A percentile compares a stretch with the other conserved stretches of the same genome.
Evolutionary conservation across 176 grass and related monocot genomes (phyloP).

Genomic region (Bromus sterilis): DNA sequence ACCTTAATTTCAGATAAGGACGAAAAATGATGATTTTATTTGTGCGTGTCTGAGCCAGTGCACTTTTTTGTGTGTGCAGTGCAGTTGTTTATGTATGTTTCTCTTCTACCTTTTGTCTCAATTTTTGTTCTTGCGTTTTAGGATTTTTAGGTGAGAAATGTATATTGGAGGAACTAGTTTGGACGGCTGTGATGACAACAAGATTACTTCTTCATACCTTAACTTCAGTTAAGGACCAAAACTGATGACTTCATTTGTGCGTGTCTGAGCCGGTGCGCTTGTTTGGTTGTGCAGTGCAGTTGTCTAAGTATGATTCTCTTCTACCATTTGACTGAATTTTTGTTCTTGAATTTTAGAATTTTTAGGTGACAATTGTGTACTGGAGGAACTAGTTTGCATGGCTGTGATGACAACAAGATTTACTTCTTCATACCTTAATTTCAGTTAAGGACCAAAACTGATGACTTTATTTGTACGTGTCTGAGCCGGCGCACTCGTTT

Average conservation of each 20-base stretch:
- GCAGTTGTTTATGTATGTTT: neutral
- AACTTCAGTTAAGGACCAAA: slow-evolving; percentile 20
- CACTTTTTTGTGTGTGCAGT: neutral
- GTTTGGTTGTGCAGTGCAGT: neutral
- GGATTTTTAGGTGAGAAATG: too few relatives aligned
- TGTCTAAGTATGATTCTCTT: neutral
- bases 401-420: slow-evolving; percentile 44
- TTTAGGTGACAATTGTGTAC: too few relatives aligned
- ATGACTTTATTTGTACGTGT: slow-evolving; percentile 72
- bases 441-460: slow-evolving; percentile 22
- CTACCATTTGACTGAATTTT: neutral
- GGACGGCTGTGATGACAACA: neutral
- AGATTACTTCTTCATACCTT: slow-evolving; percentile 28
- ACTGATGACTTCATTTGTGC: slow-evolving; percentile 78
- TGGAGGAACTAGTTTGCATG: neutral
- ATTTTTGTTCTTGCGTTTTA: neutral
- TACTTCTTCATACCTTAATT: slow-evolving; percentile 29
- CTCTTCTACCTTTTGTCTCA: neutral
- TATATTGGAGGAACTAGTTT: too few relatives aligned
- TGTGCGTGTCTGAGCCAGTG: slow-evolving; percentile 59
- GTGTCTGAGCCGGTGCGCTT: slow-evolving; percentile 52
- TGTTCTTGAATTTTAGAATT: neutral
- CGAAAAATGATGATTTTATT: slow-evolving; percentile 49
- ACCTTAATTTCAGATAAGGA: slow-evolving; percentile 17
- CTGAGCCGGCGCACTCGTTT: slow-evolving; percentile 31